Conservation (phyloP, 2,329 filamentous ascomycete species). For the Ceratocystis lukuohia region DNA sequence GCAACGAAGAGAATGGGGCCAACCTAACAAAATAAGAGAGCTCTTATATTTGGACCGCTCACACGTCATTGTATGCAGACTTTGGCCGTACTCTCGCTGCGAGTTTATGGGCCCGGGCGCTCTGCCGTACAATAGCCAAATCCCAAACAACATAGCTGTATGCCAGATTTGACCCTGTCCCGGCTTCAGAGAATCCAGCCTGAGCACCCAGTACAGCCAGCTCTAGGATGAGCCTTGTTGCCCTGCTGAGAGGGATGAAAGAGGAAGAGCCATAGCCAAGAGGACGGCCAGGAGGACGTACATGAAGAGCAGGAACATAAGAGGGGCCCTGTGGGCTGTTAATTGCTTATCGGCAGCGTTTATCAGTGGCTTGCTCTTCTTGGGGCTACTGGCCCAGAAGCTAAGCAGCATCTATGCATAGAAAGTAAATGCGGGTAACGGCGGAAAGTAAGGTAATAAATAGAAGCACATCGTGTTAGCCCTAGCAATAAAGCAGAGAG, state of each 20-base stretch:
- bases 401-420: too few relatives aligned
- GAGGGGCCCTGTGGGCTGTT: too few relatives aligned
- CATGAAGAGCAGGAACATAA: too few relatives aligned
- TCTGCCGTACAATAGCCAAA: background rate
- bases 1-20: background rate
- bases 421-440: too few relatives aligned
- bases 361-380: background rate
- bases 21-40: background rate
- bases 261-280: too few relatives aligned
- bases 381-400: background rate
- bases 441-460: too few relatives aligned
- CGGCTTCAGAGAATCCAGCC: conserved; percentile 2
- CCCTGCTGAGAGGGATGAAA: background rate
- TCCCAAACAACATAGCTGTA: background rate
- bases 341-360: background rate
- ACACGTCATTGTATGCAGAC: conserved; percentile 1
- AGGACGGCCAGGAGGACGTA: too few relatives aligned
- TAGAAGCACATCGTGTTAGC: too few relatives aligned
- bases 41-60: background rate
- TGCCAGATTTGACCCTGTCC: background rate
- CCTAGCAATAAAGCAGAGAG: too few relatives aligned
- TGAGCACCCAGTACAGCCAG: background rate
- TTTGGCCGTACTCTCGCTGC: background rate
- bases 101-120: background rate
- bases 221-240: background rate